These are phyloP conservation scores for Flagelloscypha sp. DNA, from an alignment of 768 basidiomycete genomes.

Conservation along the genomic window DNA sequence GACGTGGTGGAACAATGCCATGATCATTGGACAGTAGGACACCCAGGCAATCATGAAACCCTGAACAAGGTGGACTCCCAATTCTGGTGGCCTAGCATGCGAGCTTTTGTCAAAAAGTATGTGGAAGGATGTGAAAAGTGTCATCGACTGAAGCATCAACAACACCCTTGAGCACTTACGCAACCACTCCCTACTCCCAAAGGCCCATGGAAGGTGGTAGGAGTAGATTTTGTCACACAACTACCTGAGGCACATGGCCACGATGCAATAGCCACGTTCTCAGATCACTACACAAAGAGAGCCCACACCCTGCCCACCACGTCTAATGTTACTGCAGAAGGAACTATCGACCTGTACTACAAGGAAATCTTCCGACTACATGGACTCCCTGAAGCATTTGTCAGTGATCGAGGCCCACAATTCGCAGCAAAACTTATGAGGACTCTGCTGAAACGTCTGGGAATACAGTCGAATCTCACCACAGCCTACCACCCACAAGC, in stretches of 20 bases:
- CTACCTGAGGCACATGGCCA: conserved; percentile 14
- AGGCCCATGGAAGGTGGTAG: conserved; percentile 21
- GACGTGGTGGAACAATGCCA: conserved; percentile 13
- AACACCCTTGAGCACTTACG: conserved; percentile 16
- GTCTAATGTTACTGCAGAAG: conserved; percentile 11
- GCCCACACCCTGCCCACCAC: conserved; percentile 21
- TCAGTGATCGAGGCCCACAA: conserved; percentile 4
- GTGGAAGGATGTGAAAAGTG: conserved; percentile 18
- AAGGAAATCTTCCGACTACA: conserved; percentile 10
- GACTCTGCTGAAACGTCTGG: conserved; percentile 4
- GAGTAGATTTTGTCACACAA: conserved; percentile 22
- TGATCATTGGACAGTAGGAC: conserved; percentile 17
- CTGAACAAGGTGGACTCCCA: conserved; percentile 11
- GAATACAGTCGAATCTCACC: no score
- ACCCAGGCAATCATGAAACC: conserved; percentile 19
- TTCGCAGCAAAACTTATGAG: conserved; percentile 7
- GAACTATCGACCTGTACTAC: conserved; percentile 14
- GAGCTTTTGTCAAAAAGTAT: conserved; percentile 7
- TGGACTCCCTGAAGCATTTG: conserved; percentile 7
- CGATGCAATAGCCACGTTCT: no score
- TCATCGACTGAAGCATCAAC: conserved; percentile 12
- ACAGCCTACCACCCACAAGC: neutral
- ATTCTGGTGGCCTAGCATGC: no score
- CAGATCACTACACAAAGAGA: conserved; percentile 23
- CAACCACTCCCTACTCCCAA: conserved; percentile 15